phyloP scores from a whole-genome alignment of 352 stramenopile genomes.

The Phytophthora ramorum region DNA sequence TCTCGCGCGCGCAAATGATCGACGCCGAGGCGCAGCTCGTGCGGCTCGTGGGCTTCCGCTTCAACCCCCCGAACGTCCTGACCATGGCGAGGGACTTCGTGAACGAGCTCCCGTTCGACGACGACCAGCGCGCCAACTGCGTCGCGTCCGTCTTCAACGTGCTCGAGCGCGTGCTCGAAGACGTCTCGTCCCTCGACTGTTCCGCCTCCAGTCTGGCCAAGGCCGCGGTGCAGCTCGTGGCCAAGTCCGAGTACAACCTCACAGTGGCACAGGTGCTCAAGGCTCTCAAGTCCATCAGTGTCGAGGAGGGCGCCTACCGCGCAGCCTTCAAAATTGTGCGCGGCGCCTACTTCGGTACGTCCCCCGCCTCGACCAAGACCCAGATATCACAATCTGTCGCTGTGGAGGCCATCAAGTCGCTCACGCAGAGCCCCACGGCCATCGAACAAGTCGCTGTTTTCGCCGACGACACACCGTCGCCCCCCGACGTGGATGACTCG shows the following conservation, averaged over 20 bases:
- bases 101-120: conserved; percentile 39
- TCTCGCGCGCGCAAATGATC: conserved; percentile 65
- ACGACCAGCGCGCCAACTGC: conserved; percentile 33
- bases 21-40: conserved; percentile 66
- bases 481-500: conserved; percentile 21
- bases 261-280: conserved; percentile 27
- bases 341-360: conserved; percentile 33
- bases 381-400: conserved; percentile 20
- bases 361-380: conserved; percentile 3
- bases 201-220: conserved; percentile 54
- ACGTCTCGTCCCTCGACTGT: conserved; percentile 42
- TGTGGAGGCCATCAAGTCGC: conserved; percentile 32
- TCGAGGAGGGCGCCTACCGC: conserved; percentile 36
- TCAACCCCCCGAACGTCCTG: conserved; percentile 71
- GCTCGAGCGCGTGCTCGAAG: conserved; percentile 46
- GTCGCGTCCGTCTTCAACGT: conserved; percentile 47
- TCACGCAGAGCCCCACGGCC: conserved; percentile 42
- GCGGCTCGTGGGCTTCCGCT: conserved; percentile 62
- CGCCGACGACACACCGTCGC: conserved; percentile 18
- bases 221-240: conserved; percentile 54
- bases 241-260: conserved; percentile 44
- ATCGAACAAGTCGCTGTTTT: conserved; percentile 30
- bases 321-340: conserved; percentile 47
- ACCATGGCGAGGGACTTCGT: conserved; percentile 74
- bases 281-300: conserved; percentile 29